phyloP scores from a whole-genome alignment of 2,329 filamentous ascomycete genomes.

The Dothiorella sarmentorum region DNA sequence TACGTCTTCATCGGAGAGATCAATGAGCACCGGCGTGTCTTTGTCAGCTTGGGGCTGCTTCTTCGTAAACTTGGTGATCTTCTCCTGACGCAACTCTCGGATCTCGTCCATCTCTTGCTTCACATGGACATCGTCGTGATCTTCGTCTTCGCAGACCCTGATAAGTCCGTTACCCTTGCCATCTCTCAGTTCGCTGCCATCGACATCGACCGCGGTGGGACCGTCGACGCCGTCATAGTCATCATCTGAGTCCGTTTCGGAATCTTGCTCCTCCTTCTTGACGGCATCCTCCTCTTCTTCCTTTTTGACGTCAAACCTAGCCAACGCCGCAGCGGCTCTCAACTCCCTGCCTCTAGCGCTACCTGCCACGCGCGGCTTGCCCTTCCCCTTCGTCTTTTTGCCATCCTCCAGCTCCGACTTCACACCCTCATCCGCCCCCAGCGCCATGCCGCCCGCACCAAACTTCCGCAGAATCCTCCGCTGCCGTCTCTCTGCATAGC shows the following conservation, averaged over 20 bases:
- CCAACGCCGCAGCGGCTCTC: conserved; percentile 71
- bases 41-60: background rate
- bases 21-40: background rate
- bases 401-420: conserved; percentile 67
- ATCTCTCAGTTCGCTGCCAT: conserved; percentile 64
- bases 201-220: conserved; percentile 59
- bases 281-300: conserved; percentile 41
- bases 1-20: conserved; percentile 12
- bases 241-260: conserved; percentile 28
- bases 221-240: conserved; percentile 34
- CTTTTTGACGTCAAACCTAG: conserved; percentile 60
- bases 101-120: conserved; percentile 68
- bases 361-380: conserved; percentile 68
- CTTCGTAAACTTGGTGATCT: background rate
- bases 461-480: conserved; percentile 72
- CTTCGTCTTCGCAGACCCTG: conserved; percentile 55
- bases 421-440: conserved; percentile 66
- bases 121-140: conserved; percentile 38
- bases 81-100: conserved; percentile 39
- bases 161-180: conserved; percentile 64
- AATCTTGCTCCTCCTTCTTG: conserved; percentile 22
- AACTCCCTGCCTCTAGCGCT: conserved; percentile 73
- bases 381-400: conserved; percentile 50
- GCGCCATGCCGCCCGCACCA: conserved; percentile 62
- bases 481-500: conserved; percentile 71